Evolutionary conservation across 495 filamentous ascomycete genomes (phyloP), one percentile per base, ranked within the genome.

Genomic region (Pyrenula aspistea): DNA sequence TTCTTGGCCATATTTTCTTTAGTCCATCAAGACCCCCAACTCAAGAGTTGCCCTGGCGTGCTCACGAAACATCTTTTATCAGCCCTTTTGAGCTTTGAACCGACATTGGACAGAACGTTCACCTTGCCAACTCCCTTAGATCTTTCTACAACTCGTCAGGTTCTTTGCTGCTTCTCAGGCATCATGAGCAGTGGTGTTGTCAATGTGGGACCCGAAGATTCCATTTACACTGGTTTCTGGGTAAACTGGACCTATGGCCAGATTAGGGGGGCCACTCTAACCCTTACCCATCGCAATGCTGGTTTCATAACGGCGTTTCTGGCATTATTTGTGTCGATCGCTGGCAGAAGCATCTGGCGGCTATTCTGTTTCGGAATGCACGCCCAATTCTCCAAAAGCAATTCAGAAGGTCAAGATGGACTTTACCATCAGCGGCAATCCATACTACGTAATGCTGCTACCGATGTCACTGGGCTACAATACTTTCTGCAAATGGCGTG

Each of bases 191-290:
- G 31, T 42, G n/a, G n/a, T n/a, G 31, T 42, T 15, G 31, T 42
- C 8, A 42, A 15, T 15, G 4, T 42, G 4, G 8, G 31, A 42
- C 31, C 31, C 31, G 31, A 42, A 42, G 8, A 42, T 42, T 8
- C 31, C 31, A 42, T 62, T 51, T 50, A 64, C 51, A 19, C 55
- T 15, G 62, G 62, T 1, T 0, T 49, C 12, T 64, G 62, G 62
- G 57, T 52, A n/a, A 54, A 64, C 47, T 64, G 62, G 62, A 62
- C 62, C 1, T 2, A 53, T 8, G 62, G 62, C 12, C 22, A 10
- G 12, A 49, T 62, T 15, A 36, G 53, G 11, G 62, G 62, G 15
- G 42, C 60, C 11, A 64, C 62, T 3, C 52, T 62, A 15, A 64
- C 62, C 2, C 55, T 64, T 22, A 51, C 51, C 1, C 55, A 54